These are phyloP conservation scores for Colletotrichum australisinense DNA, from an alignment of 2,329 filamentous ascomycete species.

Conservation along the genomic window DNA sequence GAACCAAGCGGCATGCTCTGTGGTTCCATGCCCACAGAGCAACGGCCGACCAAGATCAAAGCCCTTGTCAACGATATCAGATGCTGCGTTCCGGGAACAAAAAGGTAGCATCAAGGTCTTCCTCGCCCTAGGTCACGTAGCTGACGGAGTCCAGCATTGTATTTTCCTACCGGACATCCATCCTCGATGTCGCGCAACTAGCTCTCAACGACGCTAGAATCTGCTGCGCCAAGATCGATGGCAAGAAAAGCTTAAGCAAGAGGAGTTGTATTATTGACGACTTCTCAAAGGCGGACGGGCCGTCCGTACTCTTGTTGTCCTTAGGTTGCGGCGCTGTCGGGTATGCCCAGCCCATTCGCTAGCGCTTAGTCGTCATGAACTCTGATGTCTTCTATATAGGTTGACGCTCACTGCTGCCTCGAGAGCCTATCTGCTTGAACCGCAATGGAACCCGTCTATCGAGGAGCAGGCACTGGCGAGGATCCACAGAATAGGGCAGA, in stretches of 20 bases:
- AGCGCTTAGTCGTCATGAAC: neutral
- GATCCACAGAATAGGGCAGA: neutral
- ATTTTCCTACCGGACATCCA: neutral
- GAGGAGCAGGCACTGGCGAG: neutral
- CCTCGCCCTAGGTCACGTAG: neutral
- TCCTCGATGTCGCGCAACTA: neutral
- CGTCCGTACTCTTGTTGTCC: neutral
- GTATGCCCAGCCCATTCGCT: neutral
- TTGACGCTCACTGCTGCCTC: neutral
- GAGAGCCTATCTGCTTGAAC: neutral
- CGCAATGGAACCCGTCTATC: neutral
- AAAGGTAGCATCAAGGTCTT: neutral
- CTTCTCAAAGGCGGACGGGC: neutral
- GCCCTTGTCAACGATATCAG: neutral
- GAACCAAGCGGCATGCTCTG: neutral
- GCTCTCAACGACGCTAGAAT: neutral
- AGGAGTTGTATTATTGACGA: neutral
- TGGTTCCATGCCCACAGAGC: neutral
- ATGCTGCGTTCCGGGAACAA: neutral
- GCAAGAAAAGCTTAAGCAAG: neutral
- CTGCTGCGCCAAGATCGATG: neutral
- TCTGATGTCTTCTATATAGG: neutral
- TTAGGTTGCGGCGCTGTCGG: neutral
- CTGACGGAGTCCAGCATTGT: neutral
- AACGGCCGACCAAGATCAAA: neutral